phyloP scores from a whole-genome alignment of 2,329 filamentous ascomycete genomes.

The Mycosphaerella arachidis region DNA sequence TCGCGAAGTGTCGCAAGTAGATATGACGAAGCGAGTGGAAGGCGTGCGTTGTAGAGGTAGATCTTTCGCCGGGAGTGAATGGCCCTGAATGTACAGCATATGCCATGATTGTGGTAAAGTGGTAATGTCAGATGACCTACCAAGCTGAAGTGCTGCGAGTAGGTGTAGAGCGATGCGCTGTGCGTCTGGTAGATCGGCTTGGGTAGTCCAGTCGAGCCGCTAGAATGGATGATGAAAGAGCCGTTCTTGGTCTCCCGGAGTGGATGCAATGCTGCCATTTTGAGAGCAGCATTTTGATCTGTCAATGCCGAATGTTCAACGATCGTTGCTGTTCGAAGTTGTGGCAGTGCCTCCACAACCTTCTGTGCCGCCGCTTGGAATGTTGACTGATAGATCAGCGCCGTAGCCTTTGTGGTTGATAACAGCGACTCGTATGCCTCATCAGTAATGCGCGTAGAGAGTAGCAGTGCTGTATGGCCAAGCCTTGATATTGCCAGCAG shows the following conservation, averaged over 20 bases:
- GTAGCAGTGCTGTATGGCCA: conserved; percentile 50
- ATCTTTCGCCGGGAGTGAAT: conserved; percentile 47
- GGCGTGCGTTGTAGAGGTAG: conserved; percentile 49
- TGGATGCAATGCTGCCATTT: conserved; percentile 22
- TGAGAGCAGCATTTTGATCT: not conserved
- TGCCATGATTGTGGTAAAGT: conserved; percentile 54
- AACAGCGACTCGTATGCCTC: conserved; percentile 49
- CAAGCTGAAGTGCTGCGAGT: conserved; percentile 40
- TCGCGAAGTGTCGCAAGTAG: conserved; percentile 18
- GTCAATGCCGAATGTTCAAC: conserved; percentile 6
- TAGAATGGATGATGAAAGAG: conserved; percentile 44
- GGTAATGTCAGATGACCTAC: conserved; percentile 52
- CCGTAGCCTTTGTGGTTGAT: conserved; percentile 34
- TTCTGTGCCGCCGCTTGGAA: conserved; percentile 24
- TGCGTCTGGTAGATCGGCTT: conserved; percentile 59
- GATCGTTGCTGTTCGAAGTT: conserved; percentile 32
- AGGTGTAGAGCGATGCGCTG: conserved; percentile 44
- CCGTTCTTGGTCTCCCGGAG: conserved; percentile 29
- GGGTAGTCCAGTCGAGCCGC: conserved; percentile 56
- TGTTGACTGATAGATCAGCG: conserved; percentile 19
- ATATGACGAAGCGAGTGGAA: conserved; percentile 46
- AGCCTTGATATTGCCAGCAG: conserved; percentile 51
- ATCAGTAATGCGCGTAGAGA: conserved; percentile 50
- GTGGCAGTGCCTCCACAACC: conserved; percentile 19
- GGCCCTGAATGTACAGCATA: conserved; percentile 50